These are phyloP conservation scores for Exophiala calicioides DNA, from an alignment of 2,329 filamentous ascomycete species.

Conservation along the genomic window DNA sequence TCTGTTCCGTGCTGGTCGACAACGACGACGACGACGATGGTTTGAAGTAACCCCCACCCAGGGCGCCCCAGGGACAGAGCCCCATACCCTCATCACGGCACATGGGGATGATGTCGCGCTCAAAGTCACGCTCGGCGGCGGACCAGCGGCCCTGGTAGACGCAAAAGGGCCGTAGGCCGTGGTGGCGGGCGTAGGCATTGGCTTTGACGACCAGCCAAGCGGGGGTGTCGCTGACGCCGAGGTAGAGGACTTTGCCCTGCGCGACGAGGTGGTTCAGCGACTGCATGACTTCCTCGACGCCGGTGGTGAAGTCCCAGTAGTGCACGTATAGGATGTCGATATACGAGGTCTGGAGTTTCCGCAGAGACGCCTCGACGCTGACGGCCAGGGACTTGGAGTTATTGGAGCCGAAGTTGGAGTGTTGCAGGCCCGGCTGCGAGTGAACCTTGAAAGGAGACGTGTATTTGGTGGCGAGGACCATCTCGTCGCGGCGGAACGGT, in stretches of 20 bases:
- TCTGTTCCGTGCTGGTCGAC: no score
- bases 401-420: conserved; percentile 47
- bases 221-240: conserved; percentile 68
- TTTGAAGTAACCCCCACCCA: conserved; percentile 55
- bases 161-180: conserved; percentile 69
- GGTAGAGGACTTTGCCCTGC: conserved; percentile 65
- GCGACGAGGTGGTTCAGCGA: conserved; percentile 62
- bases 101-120: conserved; percentile 71
- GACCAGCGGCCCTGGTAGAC: conserved; percentile 70
- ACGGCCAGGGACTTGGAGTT: conserved; percentile 37
- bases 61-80: conserved; percentile 56
- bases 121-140: conserved; percentile 63
- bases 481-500: conserved; percentile 47
- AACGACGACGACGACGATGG: conserved; percentile 28
- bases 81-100: conserved; percentile 63
- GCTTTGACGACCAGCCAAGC: conserved; percentile 61
- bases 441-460: conserved; percentile 39
- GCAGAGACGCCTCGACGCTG: conserved; percentile 37
- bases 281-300: conserved; percentile 69
- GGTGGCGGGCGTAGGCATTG: conserved; percentile 63
- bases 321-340: conserved; percentile 42
- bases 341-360: conserved; percentile 39
- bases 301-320: conserved; percentile 65
- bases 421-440: conserved; percentile 21
- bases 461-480: conserved; percentile 59